Evolutionary conservation across 768 basidiomycete species (phyloP), one percentile per base, ranked within the genome.

Genomic region (Agrocybe chaxingu): DNA sequence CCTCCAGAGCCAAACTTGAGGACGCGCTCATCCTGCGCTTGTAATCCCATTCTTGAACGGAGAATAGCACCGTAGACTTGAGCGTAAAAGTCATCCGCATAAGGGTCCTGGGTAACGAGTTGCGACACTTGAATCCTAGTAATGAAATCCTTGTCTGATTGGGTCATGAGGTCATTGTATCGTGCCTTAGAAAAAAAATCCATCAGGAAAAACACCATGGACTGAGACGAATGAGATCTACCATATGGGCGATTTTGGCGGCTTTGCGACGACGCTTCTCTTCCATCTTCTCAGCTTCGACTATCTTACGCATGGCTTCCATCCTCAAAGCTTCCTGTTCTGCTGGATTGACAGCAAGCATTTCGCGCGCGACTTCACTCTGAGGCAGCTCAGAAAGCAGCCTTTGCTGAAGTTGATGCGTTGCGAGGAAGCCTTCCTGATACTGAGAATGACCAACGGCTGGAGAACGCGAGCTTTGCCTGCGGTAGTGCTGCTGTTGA

Each of bases 121-220:
- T 98, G 97, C 1, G 96, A 98, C 32, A 99, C 92, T 67, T 99
- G 97, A 55, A 99, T 98, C 19, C 97, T 85, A 33, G 97, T 98
- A 70, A 99, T 98, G 65, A 98, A 99, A 64, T 98, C 97, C 72
- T 98, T 98, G 76, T 99, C 97, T 8, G 91, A 94, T 69, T 94
- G 92, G 3, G 92, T 93, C 93, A 96, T 96, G 34, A 95, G 77
- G 66, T 94, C 92, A 58, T 96, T 96, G 63, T 94, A 94, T 52
- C 90, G 84, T 53, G 93, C 82, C 92, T 93, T 46, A 82, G 47
- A 34, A 49, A 49, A 56, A 13, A 32, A 57, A 36, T 24, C 50
- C 63, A 7, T 43, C 33, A 19, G 51, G 13, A 58, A 47, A 35
- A 12, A 19, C 34, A 6, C 18, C 8, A n/a, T 13, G 4, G 47